Evolutionary conservation across 805 yeast species (phyloP).

Genomic region (Wickerhamomyces ciferrii): DNA sequence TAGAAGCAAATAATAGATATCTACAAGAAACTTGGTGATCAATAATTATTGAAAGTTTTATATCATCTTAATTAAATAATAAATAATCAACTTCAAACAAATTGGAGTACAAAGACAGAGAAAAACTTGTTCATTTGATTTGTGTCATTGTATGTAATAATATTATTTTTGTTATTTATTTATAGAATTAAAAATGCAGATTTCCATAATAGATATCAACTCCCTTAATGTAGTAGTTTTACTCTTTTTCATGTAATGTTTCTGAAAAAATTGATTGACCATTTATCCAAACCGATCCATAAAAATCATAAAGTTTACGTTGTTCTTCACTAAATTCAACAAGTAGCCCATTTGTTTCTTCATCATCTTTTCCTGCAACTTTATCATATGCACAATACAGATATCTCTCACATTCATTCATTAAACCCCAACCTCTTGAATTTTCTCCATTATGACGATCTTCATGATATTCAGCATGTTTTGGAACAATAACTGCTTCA

Average conservation of each 20-base stretch:
- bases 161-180: too few species aligned
- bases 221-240: too few species aligned
- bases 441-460: slow-evolving; percentile 38
- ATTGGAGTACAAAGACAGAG: too few species aligned
- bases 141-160: too few species aligned
- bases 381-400: slow-evolving; percentile 55
- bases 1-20: slow-evolving; percentile 66
- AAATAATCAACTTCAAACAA: too few species aligned
- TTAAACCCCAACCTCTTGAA: slow-evolving; percentile 38
- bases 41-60: not conserved
- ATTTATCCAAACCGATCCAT: slow-evolving; percentile 22
- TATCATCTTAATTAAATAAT: not conserved
- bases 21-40: slow-evolving; percentile 85
- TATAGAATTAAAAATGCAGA: too few species aligned
- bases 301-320: slow-evolving; percentile 22
- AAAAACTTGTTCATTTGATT: too few species aligned
- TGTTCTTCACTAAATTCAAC: slow-evolving; percentile 14
- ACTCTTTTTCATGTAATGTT: too few species aligned
- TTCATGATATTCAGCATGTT: slow-evolving; percentile 31
- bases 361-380: slow-evolving; percentile 33
- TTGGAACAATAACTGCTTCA: slow-evolving; percentile 44
- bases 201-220: not conserved
- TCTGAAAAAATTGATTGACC: slow-evolving; percentile 4
- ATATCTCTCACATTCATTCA: slow-evolving; percentile 41
- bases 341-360: slow-evolving; percentile 13